Percentiles rank a stretch among this genome's conserved stretches.
phyloP scores from a whole-genome alignment of 2,329 filamentous ascomycete genomes.

The Helotiales sp. region DNA sequence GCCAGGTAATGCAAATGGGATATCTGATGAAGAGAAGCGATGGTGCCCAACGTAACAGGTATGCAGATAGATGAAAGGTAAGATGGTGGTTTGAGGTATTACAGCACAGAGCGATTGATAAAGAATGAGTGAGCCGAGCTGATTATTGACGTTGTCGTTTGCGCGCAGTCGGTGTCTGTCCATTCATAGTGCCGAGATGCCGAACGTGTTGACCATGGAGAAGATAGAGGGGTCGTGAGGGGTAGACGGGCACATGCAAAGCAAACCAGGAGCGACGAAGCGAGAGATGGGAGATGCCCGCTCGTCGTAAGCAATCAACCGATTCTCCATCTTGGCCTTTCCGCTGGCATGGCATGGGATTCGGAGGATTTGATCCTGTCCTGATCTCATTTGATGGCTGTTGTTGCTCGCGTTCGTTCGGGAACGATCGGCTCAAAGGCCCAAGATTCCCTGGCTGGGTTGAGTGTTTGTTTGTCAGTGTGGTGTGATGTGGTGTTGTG shows the following conservation, averaged over 20 bases:
- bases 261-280: not conserved
- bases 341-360: not conserved
- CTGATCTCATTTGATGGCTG: not conserved
- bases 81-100: not conserved
- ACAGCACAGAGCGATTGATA: not conserved
- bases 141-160: not conserved
- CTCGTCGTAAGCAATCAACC: slow-evolving; percentile 13
- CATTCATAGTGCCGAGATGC: slow-evolving; percentile 1
- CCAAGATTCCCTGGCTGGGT: not conserved
- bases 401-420: not conserved
- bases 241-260: not conserved
- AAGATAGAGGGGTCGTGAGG: not conserved
- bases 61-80: not conserved
- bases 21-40: not conserved
- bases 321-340: not conserved
- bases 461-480: not conserved
- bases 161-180: not conserved
- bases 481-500: not conserved
- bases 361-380: slow-evolving; percentile 2
- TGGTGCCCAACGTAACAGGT: slow-evolving; percentile 1
- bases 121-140: not conserved
- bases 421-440: slow-evolving; percentile 6
- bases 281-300: not conserved
- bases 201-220: not conserved
- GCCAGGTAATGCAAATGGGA: not conserved